phyloP scores from a whole-genome alignment of 768 basidiomycete genomes.

The Nidularia pulvinata region DNA sequence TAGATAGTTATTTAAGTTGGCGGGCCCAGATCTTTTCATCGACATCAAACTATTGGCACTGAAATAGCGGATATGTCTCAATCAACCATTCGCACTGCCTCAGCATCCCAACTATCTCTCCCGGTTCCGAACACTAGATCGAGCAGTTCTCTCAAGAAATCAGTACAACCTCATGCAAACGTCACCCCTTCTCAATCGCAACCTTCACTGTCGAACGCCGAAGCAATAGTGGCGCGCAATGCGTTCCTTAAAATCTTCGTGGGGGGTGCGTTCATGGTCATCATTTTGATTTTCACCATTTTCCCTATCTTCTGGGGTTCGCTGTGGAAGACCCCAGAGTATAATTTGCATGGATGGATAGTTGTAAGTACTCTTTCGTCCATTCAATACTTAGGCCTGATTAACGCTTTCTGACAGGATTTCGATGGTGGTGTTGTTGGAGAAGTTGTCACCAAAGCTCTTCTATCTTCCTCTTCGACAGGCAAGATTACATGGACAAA shows the following conservation, averaged over 20 bases:
- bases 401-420: conserved; percentile 27
- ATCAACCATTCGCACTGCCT: too few species aligned
- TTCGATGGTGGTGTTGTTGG: conserved; percentile 56
- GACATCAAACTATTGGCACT: too few species aligned
- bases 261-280: conserved; percentile 23
- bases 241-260: conserved; percentile 35
- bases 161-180: too few species aligned
- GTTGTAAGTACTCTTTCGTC: conserved; percentile 31
- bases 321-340: conserved; percentile 34
- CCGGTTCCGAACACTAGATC: too few species aligned
- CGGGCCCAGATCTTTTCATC: too few species aligned
- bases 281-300: conserved; percentile 37
- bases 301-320: conserved; percentile 56
- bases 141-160: too few species aligned
- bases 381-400: neutral
- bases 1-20: too few species aligned
- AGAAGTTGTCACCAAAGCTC: conserved; percentile 30
- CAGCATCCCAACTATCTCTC: too few species aligned
- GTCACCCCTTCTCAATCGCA: too few species aligned
- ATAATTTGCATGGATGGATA: conserved; percentile 48
- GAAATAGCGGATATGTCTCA: too few species aligned
- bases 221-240: conserved; percentile 16
- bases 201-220: too few species aligned
- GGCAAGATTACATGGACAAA: conserved; percentile 39
- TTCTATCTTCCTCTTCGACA: conserved; percentile 21